phyloP scores from a whole-genome alignment of 1,139 yeast genomes.

The Candida freyschussii region DNA sequence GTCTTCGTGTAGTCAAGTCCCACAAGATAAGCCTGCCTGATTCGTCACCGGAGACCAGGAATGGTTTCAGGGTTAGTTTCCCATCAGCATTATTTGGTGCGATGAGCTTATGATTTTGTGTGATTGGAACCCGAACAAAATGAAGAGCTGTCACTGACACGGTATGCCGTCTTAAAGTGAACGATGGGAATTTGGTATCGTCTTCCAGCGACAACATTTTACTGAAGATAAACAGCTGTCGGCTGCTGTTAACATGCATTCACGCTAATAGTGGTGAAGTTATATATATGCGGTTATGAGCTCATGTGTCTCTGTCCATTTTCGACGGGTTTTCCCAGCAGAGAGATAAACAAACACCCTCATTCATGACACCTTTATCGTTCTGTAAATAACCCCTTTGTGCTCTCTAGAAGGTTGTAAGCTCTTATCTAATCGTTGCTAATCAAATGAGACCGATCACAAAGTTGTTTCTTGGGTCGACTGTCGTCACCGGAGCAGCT shows the following conservation, averaged over 20 bases:
- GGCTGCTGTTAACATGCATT: too few species aligned
- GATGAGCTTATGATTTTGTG: background rate
- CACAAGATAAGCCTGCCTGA: constrained; percentile 48
- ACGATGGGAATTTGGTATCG: constrained; percentile 16
- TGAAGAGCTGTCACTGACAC: constrained; percentile 16
- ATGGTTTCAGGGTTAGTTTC: constrained; percentile 18
- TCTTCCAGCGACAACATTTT: constrained; percentile 13
- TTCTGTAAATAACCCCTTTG: too few species aligned
- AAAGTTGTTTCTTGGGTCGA: constrained; percentile 2
- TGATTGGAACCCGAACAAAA: constrained; percentile 12
- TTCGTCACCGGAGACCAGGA: constrained; percentile 39
- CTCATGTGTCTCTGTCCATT: too few species aligned
- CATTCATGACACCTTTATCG: too few species aligned
- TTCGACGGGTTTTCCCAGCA: too few species aligned
- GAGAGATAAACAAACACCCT: too few species aligned
- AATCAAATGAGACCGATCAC: constrained; percentile 10
- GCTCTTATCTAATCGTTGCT: too few species aligned
- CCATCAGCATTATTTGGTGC: background rate
- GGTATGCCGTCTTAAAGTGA: constrained; percentile 21
- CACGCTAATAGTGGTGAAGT: too few species aligned
- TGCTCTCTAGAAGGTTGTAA: too few species aligned
- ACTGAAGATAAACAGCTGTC: too few species aligned
- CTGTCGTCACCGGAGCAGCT: constrained; percentile 8
- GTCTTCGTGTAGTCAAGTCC: constrained; percentile 43
- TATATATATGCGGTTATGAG: too few species aligned